Evolutionary conservation across 805 yeast genomes (phyloP).

Genomic region (Pichia kluyveri): DNA sequence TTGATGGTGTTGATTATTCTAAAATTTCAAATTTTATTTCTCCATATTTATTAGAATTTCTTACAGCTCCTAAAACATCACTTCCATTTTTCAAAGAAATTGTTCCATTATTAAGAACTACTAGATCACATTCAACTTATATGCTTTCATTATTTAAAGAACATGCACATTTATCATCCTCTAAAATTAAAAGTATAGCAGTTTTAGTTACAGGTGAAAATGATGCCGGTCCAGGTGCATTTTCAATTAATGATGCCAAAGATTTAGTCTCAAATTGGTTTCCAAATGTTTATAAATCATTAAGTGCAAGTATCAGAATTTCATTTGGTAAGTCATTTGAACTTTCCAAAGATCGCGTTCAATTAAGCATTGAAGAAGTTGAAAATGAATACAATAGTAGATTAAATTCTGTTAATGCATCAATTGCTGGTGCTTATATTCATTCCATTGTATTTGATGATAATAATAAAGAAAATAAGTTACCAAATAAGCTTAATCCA

Average conservation of each 20-base stretch:
- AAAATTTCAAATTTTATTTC: slow-evolving; percentile 5
- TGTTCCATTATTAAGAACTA: slow-evolving; percentile 75
- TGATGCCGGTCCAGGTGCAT: slow-evolving; percentile 92
- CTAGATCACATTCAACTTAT: slow-evolving; percentile 82
- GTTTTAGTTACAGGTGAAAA: slow-evolving; percentile 89
- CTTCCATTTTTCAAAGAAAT: slow-evolving; percentile 68
- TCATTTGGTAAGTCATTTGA: slow-evolving; percentile 64
- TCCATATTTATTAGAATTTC: slow-evolving; percentile 4
- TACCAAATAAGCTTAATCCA: slow-evolving; percentile 88
- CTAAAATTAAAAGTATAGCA: slow-evolving; percentile 73
- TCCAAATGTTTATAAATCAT: slow-evolving; percentile 49
- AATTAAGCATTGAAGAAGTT: slow-evolving; percentile 61
- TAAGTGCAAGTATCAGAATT: slow-evolving; percentile 65
- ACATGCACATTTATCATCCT: slow-evolving; percentile 61
- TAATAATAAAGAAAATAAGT: slow-evolving; percentile 35
- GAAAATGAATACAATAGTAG: slow-evolving; percentile 40
- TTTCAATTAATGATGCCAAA: slow-evolving; percentile 70
- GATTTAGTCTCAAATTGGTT: slow-evolving; percentile 54
- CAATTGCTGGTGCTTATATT: slow-evolving; percentile 59
- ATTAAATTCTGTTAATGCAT: slow-evolving; percentile 55
- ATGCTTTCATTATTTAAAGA: slow-evolving; percentile 70
- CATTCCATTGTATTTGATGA: slow-evolving; percentile 21
- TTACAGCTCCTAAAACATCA: neutral
- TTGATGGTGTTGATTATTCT: slow-evolving; percentile 16
- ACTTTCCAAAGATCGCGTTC: slow-evolving; percentile 65